These are phyloP conservation scores for Colletotrichum sublineola DNA, from an alignment of 2,329 filamentous ascomycete genomes.

Conservation along the genomic window DNA sequence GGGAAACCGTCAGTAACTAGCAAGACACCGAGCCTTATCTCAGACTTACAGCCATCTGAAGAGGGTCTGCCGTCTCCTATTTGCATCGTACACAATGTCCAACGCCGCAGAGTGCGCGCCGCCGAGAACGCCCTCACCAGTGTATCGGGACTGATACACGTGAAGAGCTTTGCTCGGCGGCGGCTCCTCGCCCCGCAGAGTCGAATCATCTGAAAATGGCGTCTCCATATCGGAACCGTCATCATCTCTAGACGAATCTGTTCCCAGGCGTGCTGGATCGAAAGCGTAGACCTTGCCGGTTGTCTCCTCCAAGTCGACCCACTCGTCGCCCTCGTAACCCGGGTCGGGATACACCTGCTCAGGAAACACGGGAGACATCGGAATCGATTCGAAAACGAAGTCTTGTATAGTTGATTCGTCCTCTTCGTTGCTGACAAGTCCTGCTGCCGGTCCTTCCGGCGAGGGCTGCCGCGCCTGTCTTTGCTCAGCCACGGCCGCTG, in stretches of 20 bases:
- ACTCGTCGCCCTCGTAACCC: constrained; percentile 45
- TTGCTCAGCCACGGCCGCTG: constrained; percentile 14
- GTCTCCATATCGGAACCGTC: constrained; percentile 50
- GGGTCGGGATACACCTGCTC: constrained; percentile 42
- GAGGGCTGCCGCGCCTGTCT: background rate
- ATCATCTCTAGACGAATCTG: constrained; percentile 46
- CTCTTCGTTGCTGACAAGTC: constrained; percentile 46
- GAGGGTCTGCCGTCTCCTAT: constrained; percentile 50
- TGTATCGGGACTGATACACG: constrained; percentile 54
- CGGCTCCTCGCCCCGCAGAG: constrained; percentile 39
- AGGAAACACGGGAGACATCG: constrained; percentile 42
- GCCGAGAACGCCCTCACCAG: constrained; percentile 54
- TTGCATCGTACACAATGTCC: constrained; percentile 52
- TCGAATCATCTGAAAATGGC: constrained; percentile 46
- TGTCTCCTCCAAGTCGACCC: constrained; percentile 47
- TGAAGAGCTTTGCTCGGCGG: constrained; percentile 32
- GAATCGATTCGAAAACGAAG: constrained; percentile 16
- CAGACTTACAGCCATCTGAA: constrained; percentile 58
- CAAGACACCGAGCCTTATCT: too few relatives aligned
- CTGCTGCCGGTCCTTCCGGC: constrained; percentile 27
- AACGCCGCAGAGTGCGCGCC: constrained; percentile 53
- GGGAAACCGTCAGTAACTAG: constrained; percentile 39
- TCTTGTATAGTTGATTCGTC: constrained; percentile 31
- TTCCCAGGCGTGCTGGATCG: constrained; percentile 39
- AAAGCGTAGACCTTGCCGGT: constrained; percentile 47